These are phyloP conservation scores for Microdochium nivale DNA, from an alignment of 2,329 filamentous ascomycete genomes.

Conservation along the genomic window DNA sequence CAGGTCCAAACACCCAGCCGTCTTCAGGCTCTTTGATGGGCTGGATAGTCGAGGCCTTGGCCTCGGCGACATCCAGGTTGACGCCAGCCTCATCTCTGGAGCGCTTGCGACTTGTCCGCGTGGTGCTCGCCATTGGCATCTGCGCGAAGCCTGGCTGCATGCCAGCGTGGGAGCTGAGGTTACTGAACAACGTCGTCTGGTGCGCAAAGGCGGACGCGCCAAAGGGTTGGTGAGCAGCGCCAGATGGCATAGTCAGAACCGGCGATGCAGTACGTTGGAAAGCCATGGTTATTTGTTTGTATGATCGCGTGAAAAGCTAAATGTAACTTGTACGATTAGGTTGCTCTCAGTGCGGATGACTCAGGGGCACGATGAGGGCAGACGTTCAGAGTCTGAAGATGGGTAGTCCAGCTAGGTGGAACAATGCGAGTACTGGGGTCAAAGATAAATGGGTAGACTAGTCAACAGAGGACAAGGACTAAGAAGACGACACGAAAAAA, in stretches of 20 bases:
- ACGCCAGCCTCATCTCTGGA: slow-evolving; percentile 64
- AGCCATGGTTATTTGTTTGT: slow-evolving; percentile 5
- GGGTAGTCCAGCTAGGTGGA: neutral
- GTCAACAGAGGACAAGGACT: neutral
- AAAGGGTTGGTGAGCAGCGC: slow-evolving; percentile 32
- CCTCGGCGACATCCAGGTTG: slow-evolving; percentile 50
- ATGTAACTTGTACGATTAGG: neutral
- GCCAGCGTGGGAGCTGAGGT: slow-evolving; percentile 11
- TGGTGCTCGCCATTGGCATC: slow-evolving; percentile 8
- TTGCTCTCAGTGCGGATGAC: neutral
- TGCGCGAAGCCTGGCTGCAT: slow-evolving; percentile 9
- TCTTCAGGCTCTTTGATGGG: slow-evolving; percentile 48
- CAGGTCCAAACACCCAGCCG: slow-evolving; percentile 61
- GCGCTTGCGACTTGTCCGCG: slow-evolving; percentile 58
- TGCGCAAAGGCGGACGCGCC: slow-evolving; percentile 29
- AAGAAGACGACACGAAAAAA: neutral
- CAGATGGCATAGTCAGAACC: slow-evolving; percentile 32
- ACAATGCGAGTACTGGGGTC: neutral
- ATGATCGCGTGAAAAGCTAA: neutral
- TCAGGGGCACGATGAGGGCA: neutral
- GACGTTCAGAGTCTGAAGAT: neutral
- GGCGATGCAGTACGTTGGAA: slow-evolving; percentile 27
- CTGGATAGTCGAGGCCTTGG: slow-evolving; percentile 22
- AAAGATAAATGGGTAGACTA: neutral
- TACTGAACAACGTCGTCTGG: slow-evolving; percentile 21